Conservation (phyloP, 2,329 filamentous ascomycete species). For the Lachnellula willkommii region DNA sequence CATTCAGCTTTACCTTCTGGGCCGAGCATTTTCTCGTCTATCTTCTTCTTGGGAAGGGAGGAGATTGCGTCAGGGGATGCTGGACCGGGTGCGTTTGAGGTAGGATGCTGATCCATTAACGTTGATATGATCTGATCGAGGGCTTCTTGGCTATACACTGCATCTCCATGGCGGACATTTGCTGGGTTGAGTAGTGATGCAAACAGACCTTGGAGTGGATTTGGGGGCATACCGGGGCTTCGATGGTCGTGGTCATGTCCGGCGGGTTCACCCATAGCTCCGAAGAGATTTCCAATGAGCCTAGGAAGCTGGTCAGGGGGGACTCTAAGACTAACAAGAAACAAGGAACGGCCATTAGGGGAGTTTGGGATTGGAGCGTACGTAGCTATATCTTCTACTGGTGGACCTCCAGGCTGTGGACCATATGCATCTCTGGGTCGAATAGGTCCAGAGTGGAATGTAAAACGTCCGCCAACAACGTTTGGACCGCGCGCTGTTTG, state of each 20-base stretch:
- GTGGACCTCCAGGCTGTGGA: constrained; percentile 42
- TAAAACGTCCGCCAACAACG: constrained; percentile 25
- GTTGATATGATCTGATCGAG: constrained; percentile 82
- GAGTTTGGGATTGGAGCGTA: constrained; percentile 31
- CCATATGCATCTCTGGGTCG: constrained; percentile 46
- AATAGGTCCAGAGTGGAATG: constrained; percentile 34
- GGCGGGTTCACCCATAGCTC: constrained; percentile 13
- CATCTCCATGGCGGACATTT: constrained; percentile 63
- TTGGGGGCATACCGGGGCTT: constrained; percentile 32
- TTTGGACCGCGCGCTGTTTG: constrained; percentile 16
- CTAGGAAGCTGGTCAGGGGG: constrained; percentile 27
- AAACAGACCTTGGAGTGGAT: constrained; percentile 48
- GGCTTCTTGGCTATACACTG: constrained; percentile 85
- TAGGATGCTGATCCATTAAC: constrained; percentile 78
- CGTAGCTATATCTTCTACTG: constrained; percentile 43
- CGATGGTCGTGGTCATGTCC: constrained; percentile 8
- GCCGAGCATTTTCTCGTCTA: constrained; percentile 65
- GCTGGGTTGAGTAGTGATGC: constrained; percentile 46
- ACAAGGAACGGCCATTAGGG: constrained; percentile 17
- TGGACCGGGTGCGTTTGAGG: constrained; percentile 74
- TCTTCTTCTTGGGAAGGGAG: constrained; percentile 63
- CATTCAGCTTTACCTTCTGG: constrained; percentile 69
- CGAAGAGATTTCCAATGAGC: constrained; percentile 26
- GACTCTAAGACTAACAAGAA: constrained; percentile 20
- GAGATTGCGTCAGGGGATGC: constrained; percentile 71